These are phyloP conservation scores for Guadua angustifolia DNA, from an alignment of 176 grass and related monocot species.

Conservation along the genomic window DNA sequence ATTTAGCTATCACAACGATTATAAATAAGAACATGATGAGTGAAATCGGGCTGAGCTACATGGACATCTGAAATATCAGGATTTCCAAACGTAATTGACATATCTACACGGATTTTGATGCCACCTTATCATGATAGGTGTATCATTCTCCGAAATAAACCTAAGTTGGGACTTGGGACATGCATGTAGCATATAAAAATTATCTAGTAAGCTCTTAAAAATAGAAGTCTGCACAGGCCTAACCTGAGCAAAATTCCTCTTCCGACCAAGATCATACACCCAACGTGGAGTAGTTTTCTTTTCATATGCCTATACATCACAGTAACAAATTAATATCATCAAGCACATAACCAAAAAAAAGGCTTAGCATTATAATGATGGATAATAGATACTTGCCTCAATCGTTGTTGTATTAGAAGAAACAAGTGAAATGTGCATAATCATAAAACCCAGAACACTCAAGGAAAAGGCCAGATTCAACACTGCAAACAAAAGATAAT, in stretches of 20 bases:
- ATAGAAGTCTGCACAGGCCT: background rate
- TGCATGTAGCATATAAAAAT: background rate
- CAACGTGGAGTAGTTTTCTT: slow-evolving; percentile 90
- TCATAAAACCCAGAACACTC: slow-evolving; percentile 74
- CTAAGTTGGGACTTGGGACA: background rate
- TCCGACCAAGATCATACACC: slow-evolving; percentile 88
- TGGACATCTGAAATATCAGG: background rate
- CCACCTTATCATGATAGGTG: background rate
- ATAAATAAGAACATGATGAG: slow-evolving; percentile 1
- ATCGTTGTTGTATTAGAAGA: slow-evolving; percentile 82
- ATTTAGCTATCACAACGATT: slow-evolving; percentile 10
- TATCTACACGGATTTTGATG: background rate
- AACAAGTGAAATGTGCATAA: slow-evolving; percentile 70
- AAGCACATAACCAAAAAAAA: background rate
- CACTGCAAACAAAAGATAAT: slow-evolving; percentile 46
- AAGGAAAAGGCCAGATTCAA: slow-evolving; percentile 90
- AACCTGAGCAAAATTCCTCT: slow-evolving; percentile 95
- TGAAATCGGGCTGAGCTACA: background rate
- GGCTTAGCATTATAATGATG: background rate
- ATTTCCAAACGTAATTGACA: background rate
- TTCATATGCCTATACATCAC: slow-evolving; percentile 71
- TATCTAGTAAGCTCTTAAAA: background rate
- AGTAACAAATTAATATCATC: slow-evolving; percentile 30
- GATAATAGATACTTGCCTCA: slow-evolving; percentile 58
- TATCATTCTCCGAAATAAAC: background rate